phyloP scores from a whole-genome alignment of 495 filamentous ascomycete species.

The Hamigera avellanea region DNA sequence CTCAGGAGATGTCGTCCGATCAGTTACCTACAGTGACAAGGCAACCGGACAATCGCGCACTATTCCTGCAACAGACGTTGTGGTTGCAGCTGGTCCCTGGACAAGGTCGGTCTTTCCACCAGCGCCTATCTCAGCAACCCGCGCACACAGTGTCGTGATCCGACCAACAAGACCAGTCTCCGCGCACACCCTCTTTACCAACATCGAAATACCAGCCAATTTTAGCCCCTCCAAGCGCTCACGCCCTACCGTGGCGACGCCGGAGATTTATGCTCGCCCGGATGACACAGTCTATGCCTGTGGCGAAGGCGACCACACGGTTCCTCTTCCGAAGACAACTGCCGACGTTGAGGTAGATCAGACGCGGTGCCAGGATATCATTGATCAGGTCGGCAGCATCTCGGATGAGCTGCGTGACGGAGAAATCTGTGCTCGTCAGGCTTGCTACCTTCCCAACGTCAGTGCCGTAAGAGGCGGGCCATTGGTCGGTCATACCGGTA shows the following conservation, averaged over 20 bases:
- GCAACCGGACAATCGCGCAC: conserved; percentile 42
- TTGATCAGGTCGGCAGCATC: conserved; percentile 68
- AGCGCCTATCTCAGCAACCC: conserved; percentile 66
- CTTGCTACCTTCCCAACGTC: conserved; percentile 85
- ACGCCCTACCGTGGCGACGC: conserved; percentile 53
- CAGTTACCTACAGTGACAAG: conserved; percentile 67
- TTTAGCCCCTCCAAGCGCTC: conserved; percentile 39
- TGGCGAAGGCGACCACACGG: conserved; percentile 69
- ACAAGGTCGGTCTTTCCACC: conserved; percentile 60
- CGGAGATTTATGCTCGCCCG: conserved; percentile 89
- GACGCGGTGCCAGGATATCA: conserved; percentile 73
- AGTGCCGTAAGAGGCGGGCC: conserved; percentile 55
- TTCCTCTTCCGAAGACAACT: conserved; percentile 65
- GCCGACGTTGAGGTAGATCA: conserved; percentile 70
- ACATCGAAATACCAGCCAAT: conserved; percentile 63
- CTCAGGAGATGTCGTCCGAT: conserved; percentile 40
- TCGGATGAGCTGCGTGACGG: conserved; percentile 68
- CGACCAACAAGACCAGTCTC: conserved; percentile 60
- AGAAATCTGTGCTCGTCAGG: conserved; percentile 69
- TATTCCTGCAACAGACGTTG: conserved; percentile 64
- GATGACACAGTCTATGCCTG: conserved; percentile 87
- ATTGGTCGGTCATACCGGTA: conserved; percentile 63
- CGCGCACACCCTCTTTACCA: conserved; percentile 83
- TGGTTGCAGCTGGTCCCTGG: conserved; percentile 88
- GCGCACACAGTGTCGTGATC: conserved; percentile 89